Conservation (phyloP, 495 filamentous ascomycete genomes). For the Tuber magnatum region DNA sequence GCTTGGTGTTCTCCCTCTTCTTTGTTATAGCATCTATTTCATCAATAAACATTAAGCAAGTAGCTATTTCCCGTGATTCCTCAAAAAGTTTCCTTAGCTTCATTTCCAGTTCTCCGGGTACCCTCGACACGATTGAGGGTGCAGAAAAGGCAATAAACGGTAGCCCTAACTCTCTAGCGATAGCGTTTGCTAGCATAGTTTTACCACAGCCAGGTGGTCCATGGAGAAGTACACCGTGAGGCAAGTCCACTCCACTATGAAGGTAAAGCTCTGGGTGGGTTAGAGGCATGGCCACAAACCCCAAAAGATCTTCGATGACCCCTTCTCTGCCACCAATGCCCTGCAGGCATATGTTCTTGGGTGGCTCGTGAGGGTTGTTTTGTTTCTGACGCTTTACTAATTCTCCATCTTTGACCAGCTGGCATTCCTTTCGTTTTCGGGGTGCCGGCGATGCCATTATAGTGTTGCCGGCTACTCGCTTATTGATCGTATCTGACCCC, state of each 20-base stretch:
- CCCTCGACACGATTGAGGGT: slow-evolving; percentile 84
- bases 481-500: background rate
- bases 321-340: background rate
- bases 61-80: slow-evolving; percentile 77
- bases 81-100: slow-evolving; percentile 85
- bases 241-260: slow-evolving; percentile 59
- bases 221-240: slow-evolving; percentile 83
- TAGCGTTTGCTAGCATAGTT: slow-evolving; percentile 84
- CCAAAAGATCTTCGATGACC: background rate
- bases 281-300: background rate
- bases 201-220: slow-evolving; percentile 94
- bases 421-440: background rate
- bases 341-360: background rate
- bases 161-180: slow-evolving; percentile 74
- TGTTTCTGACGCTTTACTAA: background rate
- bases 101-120: slow-evolving; percentile 94
- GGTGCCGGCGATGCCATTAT: background rate
- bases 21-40: slow-evolving; percentile 95
- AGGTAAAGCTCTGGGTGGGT: background rate
- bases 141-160: slow-evolving; percentile 84
- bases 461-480: background rate
- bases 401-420: background rate
- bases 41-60: slow-evolving; percentile 89
- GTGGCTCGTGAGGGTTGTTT: background rate
- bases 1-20: slow-evolving; percentile 85